Base-by-base conservation (phyloP, 2,329 filamentous ascomycete genomes). In the Colletotrichum sp. region DNA sequence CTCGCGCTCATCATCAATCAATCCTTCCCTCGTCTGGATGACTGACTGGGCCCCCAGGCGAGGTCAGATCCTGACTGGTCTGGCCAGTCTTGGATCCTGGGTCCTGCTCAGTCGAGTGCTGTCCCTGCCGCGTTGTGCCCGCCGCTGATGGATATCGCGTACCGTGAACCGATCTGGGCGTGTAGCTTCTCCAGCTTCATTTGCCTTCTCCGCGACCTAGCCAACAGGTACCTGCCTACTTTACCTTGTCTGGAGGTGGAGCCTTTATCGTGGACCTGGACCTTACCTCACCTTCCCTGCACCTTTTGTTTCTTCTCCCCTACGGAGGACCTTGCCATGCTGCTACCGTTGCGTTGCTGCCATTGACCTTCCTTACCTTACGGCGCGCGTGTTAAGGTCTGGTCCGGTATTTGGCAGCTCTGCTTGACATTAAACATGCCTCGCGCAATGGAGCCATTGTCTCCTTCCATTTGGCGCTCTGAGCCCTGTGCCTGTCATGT, bases 161-260 rank as follows among this genome's bases (percentile, higher is more conserved):
- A 74, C 69, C 73, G 65, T 68, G 74, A 30, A 74, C 74, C 57
- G 74, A 65, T 74, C 64, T 59, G 26, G 48, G 32, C 44, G 64
- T 68, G 74, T 76, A 76, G 64, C 74, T 74, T 76, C 74, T 74
- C 70, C 74, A 74, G 71, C 74, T 76, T 69, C 65, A 74, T 55
- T 65, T 74, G 74, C 74, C 48, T 76, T 74, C 74, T 76, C 71
- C 74, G 74, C 70, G 70, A 76, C 74, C 70, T 74, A 16, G 48
- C 74, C 71, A 73, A 74, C 62, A 69, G 30, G 74, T 76, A 64
- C 73, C 69, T 69, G 28, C 44, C 34, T 64, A 74, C 65, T 34
- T 62, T 62, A 32, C 65, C 44, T 62, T 62, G 30, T 59, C 34
- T 65, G 34, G 44, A 26, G 39, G 32, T 69, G 67, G 68, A 55